Base-by-base conservation (phyloP, 768 basidiomycete genomes). In the Amanita pallidorosea region DNA sequence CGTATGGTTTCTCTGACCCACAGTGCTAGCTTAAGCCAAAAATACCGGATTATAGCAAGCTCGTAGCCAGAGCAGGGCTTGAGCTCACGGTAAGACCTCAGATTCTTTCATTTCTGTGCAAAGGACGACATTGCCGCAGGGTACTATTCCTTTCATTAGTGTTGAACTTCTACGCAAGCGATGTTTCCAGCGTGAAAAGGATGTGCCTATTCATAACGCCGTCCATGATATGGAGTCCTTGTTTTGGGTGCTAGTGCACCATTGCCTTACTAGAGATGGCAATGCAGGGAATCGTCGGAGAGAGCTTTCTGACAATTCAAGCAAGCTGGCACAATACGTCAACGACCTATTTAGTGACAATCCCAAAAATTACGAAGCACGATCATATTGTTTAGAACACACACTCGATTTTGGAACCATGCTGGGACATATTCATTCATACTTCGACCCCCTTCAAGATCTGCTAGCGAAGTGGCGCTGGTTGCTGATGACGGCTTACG, bases 161-260 rank as follows among this genome's bases (percentile, higher is more conserved):
- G n/a, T n/a, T n/a, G n/a, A n/a, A n/a, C 20, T 45, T 23, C 11
- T 45, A 17, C 20, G 7, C 13, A 20, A 43, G 25, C n/a, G 12
- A 27, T n/a, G n/a, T n/a, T 15, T 33, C 8, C 20, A 15, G 6
- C 11, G 4, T 7, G 12, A 22, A 17, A 9, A n/a, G 18, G 23
- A 49, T 12, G 8, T 35, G 5, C 29, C 25, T n/a, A n/a, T 27
- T 12, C 59, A 55, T 50, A 27, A 49, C 8, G 54, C n/a, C 11
- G 23, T 55, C 8, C 57, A n/a, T n/a, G 59, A 61, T 35, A 36
- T 60, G 8, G 60, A 61, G 33, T 60, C 59, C 9, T 47, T 58
- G 8, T 52, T 61, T 33, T 60, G 59, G 60, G 53, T 61, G 42
- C 35, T 61, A 12, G 35, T 53, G 11, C 44, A 57, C n/a, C 41